These are phyloP conservation scores for Aquilaria sinensis DNA, from an alignment of 345 rosid species.

Conservation along the genomic window DNA sequence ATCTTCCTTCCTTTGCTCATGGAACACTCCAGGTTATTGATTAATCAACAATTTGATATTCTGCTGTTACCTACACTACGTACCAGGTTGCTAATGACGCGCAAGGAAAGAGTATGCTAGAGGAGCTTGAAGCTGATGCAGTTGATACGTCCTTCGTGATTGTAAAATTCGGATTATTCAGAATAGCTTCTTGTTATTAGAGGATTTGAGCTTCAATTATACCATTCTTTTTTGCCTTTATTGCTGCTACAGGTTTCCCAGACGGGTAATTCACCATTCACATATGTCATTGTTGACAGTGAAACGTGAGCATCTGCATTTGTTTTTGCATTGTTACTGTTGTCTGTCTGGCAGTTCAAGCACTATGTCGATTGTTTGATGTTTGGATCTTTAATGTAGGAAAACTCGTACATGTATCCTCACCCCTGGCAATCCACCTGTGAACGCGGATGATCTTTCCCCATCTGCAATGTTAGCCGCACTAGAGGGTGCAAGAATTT, in stretches of 20 bases:
- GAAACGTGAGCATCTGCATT: slow-evolving; percentile 49
- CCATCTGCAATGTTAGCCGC: slow-evolving; percentile 42
- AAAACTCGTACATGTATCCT: slow-evolving; percentile 92
- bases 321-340: too few relatives aligned
- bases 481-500: slow-evolving; percentile 49
- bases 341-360: too few relatives aligned
- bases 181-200: too few relatives aligned
- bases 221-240: too few relatives aligned
- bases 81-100: slow-evolving; percentile 8
- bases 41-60: too few relatives aligned
- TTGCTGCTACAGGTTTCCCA: slow-evolving; percentile 47
- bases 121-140: slow-evolving; percentile 15
- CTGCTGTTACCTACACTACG: too few relatives aligned
- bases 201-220: too few relatives aligned
- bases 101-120: slow-evolving; percentile 11
- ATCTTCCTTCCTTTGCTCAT: too few relatives aligned
- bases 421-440: slow-evolving; percentile 72
- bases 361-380: too few relatives aligned
- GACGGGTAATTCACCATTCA: slow-evolving; percentile 77
- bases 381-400: slow-evolving; percentile 30
- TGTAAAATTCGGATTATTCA: not conserved
- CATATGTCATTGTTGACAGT: slow-evolving; percentile 74
- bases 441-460: slow-evolving; percentile 56
- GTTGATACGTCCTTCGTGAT: slow-evolving; percentile 13
- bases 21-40: too few relatives aligned